Percentiles rank a stretch among this genome's conserved stretches.
Conservation (phyloP, 192 early-diverging fungal species). For the Backusella westeae region DNA sequence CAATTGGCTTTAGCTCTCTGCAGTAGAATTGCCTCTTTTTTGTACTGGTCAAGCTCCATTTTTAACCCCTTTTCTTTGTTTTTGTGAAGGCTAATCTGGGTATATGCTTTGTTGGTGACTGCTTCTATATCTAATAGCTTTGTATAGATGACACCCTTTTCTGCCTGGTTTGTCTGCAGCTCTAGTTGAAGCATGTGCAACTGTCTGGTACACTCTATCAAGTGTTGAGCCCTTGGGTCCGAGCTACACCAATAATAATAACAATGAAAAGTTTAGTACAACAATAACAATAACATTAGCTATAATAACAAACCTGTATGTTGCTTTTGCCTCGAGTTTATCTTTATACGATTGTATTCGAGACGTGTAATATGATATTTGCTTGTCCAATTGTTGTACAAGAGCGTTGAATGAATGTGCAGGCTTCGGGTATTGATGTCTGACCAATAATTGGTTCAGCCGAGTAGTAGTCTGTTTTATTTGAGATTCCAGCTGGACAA, state of each 20-base stretch:
- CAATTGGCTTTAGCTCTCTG: constrained; percentile 31
- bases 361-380: not conserved
- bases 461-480: constrained; percentile 3
- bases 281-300: no score
- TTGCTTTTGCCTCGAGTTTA: not conserved
- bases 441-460: not conserved
- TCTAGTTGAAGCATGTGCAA: constrained; percentile 1
- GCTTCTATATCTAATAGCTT: constrained; percentile 8
- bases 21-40: constrained; percentile 12
- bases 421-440: not conserved
- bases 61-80: constrained; percentile 24
- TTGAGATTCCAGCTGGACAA: not conserved
- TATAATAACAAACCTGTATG: not conserved
- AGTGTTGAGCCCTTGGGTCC: not conserved
- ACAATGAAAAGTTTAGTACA: not conserved
- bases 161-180: not conserved
- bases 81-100: not conserved
- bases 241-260: not conserved
- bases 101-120: constrained; percentile 27
- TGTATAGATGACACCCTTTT: not conserved
- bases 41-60: constrained; percentile 29
- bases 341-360: not conserved
- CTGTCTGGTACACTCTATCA: not conserved
- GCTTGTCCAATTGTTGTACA: constrained; percentile 2
- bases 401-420: constrained; percentile 2